phyloP scores from a whole-genome alignment of 768 basidiomycete species.

The Boletus subcaerulescens region DNA sequence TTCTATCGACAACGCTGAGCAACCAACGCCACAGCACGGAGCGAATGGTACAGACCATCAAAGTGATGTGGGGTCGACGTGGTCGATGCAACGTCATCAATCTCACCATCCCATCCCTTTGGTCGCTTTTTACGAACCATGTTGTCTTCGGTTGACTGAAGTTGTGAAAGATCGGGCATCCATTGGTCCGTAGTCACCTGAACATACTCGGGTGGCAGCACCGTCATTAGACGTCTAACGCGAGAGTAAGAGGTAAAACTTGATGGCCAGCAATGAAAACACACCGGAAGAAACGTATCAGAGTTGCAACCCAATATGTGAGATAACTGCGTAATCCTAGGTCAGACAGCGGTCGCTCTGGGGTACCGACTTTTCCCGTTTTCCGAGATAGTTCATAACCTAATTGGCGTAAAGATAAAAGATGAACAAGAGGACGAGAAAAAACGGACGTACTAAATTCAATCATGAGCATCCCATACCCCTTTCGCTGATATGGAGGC shows the following conservation, averaged over 20 bases:
- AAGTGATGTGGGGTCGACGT: slow-evolving; percentile 35
- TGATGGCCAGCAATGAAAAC: background rate
- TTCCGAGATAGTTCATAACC: slow-evolving; percentile 91
- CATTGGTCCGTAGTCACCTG: slow-evolving; percentile 44
- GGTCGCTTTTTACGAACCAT: slow-evolving; percentile 42
- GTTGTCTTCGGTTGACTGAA: slow-evolving; percentile 33
- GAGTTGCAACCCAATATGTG: slow-evolving; percentile 79
- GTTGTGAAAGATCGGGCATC: slow-evolving; percentile 39
- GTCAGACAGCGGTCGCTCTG: slow-evolving; percentile 93
- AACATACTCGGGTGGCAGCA: slow-evolving; percentile 52
- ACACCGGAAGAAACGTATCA: slow-evolving; percentile 82
- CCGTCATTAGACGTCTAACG: slow-evolving; percentile 54
- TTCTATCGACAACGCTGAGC: slow-evolving; percentile 35
- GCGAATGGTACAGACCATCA: slow-evolving; percentile 36
- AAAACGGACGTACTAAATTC: slow-evolving; percentile 82
- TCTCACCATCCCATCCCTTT: slow-evolving; percentile 79
- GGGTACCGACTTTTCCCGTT: slow-evolving; percentile 79
- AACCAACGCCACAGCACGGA: background rate
- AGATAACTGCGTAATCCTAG: slow-evolving; percentile 90
- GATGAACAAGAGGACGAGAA: background rate
- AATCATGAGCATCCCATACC: slow-evolving; percentile 94
- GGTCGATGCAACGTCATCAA: slow-evolving; percentile 36
- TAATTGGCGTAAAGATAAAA: slow-evolving; percentile 28
- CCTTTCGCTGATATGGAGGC: slow-evolving; percentile 86
- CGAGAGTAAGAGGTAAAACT: background rate